These are phyloP conservation scores for Candida albicans DNA, from an alignment of 1,139 yeast species.

Conservation along the genomic window DNA sequence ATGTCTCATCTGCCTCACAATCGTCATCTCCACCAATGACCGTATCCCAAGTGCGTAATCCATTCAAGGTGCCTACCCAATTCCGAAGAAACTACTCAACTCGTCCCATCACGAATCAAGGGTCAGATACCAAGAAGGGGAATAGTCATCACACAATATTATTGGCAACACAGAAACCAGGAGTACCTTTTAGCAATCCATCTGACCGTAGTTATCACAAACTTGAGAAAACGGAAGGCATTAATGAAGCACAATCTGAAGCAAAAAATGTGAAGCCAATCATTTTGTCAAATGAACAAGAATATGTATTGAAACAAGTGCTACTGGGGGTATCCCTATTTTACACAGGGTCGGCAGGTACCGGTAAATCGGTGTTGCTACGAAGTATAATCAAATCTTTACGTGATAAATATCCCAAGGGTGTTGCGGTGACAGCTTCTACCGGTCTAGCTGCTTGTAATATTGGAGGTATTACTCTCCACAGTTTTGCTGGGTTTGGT, in stretches of 20 bases:
- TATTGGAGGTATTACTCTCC: constrained; percentile 84
- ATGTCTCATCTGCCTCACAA: not conserved
- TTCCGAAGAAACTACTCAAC: constrained; percentile 3
- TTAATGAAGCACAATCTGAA: not conserved
- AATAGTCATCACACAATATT: not conserved
- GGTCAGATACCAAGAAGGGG: not conserved
- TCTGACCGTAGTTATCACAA: not conserved
- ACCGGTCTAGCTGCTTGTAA: constrained; percentile 94
- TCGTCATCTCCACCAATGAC: not conserved
- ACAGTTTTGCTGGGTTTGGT: constrained; percentile 86
- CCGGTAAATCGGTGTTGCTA: constrained; percentile 84
- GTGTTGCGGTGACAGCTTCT: constrained; percentile 86
- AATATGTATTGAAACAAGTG: constrained; percentile 37
- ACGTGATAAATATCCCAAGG: constrained; percentile 42
- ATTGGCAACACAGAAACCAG: not conserved
- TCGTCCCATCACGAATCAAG: not conserved
- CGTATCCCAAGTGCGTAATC: constrained; percentile 5
- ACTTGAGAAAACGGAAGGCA: not conserved
- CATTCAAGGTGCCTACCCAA: constrained; percentile 7
- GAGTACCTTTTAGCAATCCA: too few species aligned
- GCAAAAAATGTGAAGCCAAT: constrained; percentile 35
- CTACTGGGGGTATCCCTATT: constrained; percentile 58
- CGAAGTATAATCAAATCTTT: constrained; percentile 67
- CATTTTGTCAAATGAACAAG: constrained; percentile 43
- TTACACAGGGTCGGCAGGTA: constrained; percentile 95